Percentiles rank a stretch among this genome's conserved stretches.
These are phyloP conservation scores for Paraleonurus japonicus DNA, from an alignment of 257 asterid genomes.

Conservation along the genomic window DNA sequence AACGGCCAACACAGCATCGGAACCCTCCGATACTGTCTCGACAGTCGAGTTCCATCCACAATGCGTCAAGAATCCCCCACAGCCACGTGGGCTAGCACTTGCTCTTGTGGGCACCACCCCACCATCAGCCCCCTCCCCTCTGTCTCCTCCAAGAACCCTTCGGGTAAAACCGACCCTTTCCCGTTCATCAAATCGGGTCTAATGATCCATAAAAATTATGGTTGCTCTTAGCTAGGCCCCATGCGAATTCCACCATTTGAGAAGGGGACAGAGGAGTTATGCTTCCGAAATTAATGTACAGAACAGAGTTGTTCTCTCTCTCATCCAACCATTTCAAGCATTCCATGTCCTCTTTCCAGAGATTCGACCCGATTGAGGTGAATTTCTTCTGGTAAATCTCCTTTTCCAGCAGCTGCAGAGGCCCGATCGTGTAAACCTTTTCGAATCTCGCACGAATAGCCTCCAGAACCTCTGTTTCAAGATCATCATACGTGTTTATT, in stretches of 20 bases:
- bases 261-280: constrained; percentile 34
- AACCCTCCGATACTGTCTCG: constrained; percentile 40
- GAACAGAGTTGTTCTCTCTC: constrained; percentile 26
- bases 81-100: constrained; percentile 34
- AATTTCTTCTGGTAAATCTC: constrained; percentile 2
- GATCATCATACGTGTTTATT: constrained; percentile 42
- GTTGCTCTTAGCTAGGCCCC: constrained; percentile 42
- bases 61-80: constrained; percentile 46
- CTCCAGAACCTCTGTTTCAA: constrained; percentile 38
- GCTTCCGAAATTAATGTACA: constrained; percentile 48
- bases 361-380: constrained; percentile 27
- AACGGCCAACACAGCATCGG: constrained; percentile 60
- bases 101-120: constrained; percentile 52
- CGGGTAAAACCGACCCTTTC: constrained; percentile 29
- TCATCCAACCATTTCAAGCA: constrained; percentile 43
- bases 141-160: constrained; percentile 37
- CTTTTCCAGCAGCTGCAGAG: constrained; percentile 33
- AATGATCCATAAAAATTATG: constrained; percentile 43
- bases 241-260: constrained; percentile 44
- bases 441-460: constrained; percentile 32
- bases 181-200: constrained; percentile 43
- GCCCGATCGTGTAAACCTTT: constrained; percentile 35
- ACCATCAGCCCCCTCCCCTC: constrained; percentile 40
- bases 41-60: constrained; percentile 54
- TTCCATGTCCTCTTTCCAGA: constrained; percentile 45